These are phyloP conservation scores for Cupressus sempervirens DNA, from an alignment of 75 land plant genomes.

Conservation along the genomic window DNA sequence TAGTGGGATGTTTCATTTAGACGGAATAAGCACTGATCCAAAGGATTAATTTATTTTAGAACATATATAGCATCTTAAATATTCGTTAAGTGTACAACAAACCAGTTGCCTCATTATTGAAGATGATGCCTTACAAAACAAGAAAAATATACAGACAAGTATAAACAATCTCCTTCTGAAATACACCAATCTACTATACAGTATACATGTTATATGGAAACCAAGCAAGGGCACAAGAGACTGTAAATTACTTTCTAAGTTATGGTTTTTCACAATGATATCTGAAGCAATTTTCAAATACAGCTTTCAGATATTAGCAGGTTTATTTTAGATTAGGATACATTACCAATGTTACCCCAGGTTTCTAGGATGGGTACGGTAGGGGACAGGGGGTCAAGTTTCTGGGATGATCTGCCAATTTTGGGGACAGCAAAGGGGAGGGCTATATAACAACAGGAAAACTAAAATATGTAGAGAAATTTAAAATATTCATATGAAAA, in stretches of 20 bases:
- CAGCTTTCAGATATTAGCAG: not conserved
- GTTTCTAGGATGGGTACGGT: no score
- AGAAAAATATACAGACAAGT: not conserved
- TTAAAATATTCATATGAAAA: no score
- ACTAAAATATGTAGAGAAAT: no score
- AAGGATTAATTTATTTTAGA: not conserved
- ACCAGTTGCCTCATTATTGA: not conserved
- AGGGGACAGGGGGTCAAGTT: no score
- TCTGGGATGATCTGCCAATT: no score
- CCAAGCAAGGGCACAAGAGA: not conserved
- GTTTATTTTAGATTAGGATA: not conserved
- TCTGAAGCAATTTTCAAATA: not conserved
- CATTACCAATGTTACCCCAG: no score
- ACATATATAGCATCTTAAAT: not conserved
- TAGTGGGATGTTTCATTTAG: not conserved
- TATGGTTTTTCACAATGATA: not conserved
- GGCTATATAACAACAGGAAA: no score
- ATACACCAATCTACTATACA: not conserved
- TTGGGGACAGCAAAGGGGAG: no score
- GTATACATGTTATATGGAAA: not conserved
- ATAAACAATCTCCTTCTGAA: not conserved
- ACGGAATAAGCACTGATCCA: not conserved
- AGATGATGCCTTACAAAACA: not conserved
- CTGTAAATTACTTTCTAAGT: not conserved
- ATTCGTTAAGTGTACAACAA: not conserved